These are phyloP conservation scores for Talaromyces pinophilus DNA, from an alignment of 2,329 filamentous ascomycete genomes.

Conservation along the genomic window DNA sequence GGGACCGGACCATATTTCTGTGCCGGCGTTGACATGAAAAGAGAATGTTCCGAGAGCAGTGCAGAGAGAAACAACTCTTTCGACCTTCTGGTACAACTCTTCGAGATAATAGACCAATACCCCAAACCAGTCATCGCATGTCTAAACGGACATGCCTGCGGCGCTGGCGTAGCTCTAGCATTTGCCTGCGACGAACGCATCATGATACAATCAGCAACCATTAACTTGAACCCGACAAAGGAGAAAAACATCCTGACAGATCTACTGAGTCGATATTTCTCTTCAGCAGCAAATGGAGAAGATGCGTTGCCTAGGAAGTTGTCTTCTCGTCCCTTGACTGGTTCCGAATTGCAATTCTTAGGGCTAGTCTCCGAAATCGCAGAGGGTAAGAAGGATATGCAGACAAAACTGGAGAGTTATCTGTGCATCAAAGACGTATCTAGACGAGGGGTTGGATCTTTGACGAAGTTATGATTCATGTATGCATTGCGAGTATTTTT, in stretches of 20 bases:
- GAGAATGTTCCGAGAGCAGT: slow-evolving; percentile 5
- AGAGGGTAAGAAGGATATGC: slow-evolving; percentile 20
- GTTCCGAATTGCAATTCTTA: slow-evolving; percentile 31
- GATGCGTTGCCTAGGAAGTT: slow-evolving; percentile 45
- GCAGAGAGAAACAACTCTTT: slow-evolving; percentile 25
- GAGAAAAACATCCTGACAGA: slow-evolving; percentile 42
- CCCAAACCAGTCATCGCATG: slow-evolving; percentile 47
- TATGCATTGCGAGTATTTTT: not conserved
- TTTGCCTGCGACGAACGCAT: slow-evolving; percentile 47
- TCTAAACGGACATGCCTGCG: slow-evolving; percentile 48
- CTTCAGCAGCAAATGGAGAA: slow-evolving; percentile 23
- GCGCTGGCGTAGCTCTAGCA: slow-evolving; percentile 48
- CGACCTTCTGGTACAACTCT: slow-evolving; percentile 31
- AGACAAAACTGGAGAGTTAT: slow-evolving; percentile 15
- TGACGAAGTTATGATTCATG: slow-evolving; percentile 8
- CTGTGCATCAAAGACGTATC: not conserved
- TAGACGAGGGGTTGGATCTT: not conserved
- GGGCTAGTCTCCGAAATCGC: slow-evolving; percentile 32
- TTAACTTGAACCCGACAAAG: slow-evolving; percentile 45
- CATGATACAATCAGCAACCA: slow-evolving; percentile 23
- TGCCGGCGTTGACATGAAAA: slow-evolving; percentile 43
- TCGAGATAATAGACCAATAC: slow-evolving; percentile 42
- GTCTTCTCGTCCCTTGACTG: slow-evolving; percentile 34
- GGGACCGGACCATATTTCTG: slow-evolving; percentile 45
- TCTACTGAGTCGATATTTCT: slow-evolving; percentile 44